Evolutionary conservation across 2,329 filamentous ascomycete species (phyloP).

Genomic region (Fusarium sp.): DNA sequence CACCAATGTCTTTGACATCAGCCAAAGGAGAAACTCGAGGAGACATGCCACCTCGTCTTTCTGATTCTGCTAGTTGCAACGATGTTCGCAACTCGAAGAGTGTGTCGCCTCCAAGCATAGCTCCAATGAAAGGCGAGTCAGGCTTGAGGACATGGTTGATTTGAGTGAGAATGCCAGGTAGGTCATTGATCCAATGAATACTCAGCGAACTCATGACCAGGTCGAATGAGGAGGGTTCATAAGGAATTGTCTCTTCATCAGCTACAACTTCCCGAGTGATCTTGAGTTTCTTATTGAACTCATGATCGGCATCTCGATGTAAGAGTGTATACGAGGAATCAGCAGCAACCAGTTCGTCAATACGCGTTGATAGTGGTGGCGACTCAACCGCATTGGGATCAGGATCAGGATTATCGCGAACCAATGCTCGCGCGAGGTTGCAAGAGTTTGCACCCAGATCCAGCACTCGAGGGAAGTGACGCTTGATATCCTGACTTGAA

Average conservation of each 20-base stretch:
- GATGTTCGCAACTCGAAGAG: constrained; percentile 94
- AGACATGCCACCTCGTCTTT: constrained; percentile 89
- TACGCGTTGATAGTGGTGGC: constrained; percentile 75
- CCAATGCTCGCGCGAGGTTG: constrained; percentile 88
- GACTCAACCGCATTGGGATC: constrained; percentile 65
- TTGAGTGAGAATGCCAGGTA: constrained; percentile 84
- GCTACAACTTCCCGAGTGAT: constrained; percentile 81
- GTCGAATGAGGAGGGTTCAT: constrained; percentile 81
- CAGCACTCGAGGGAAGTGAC: constrained; percentile 83
- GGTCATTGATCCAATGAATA: constrained; percentile 97
- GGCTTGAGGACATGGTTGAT: constrained; percentile 90
- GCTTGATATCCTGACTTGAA: constrained; percentile 82
- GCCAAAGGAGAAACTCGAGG: constrained; percentile 92
- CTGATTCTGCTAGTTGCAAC: constrained; percentile 90
- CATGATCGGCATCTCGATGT: constrained; percentile 78
- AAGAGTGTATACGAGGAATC: constrained; percentile 84
- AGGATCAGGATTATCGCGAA: constrained; percentile 74
- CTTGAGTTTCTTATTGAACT: constrained; percentile 79
- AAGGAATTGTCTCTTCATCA: constrained; percentile 80
- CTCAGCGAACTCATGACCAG: constrained; percentile 89
- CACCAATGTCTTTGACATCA: constrained; percentile 91
- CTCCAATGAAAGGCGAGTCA: constrained; percentile 90
- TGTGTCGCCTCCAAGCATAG: constrained; percentile 96
- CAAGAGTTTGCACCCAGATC: constrained; percentile 96
- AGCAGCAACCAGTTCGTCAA: constrained; percentile 80